Evolutionary conservation across 139 green algal genomes (phyloP).

Genomic region (Dunaliella primolecta): DNA sequence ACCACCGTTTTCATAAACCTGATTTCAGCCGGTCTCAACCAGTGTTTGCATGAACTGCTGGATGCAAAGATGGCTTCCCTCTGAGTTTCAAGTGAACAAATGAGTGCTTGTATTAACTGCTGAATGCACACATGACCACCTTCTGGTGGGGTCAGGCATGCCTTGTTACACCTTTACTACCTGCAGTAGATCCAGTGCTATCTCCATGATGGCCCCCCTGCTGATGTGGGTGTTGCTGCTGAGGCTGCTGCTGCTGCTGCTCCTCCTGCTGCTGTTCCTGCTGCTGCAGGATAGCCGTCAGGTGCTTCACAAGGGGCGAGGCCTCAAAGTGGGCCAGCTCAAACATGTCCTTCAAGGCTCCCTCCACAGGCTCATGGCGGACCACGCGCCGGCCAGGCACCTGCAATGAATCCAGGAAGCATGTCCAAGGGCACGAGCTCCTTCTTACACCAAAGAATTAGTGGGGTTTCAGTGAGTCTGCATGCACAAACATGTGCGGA

Average conservation of each 20-base stretch:
- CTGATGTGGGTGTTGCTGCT: not conserved
- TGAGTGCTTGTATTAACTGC: no score
- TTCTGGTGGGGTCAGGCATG: no score
- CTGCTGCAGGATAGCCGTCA: slow-evolving; percentile 9
- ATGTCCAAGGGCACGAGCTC: no score
- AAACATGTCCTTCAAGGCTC: slow-evolving; percentile 51
- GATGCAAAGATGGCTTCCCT: no score
- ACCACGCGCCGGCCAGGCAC: slow-evolving; percentile 28
- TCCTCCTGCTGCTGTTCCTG: not conserved
- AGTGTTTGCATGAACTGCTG: no score
- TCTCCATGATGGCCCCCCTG: not conserved
- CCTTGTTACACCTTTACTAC: no score
- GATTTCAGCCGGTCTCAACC: no score
- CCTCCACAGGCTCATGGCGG: slow-evolving; percentile 26
- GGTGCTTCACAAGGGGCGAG: slow-evolving; percentile 15
- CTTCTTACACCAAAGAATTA: no score
- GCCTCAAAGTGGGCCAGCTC: slow-evolving; percentile 29
- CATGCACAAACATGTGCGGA: not conserved
- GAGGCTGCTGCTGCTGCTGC: slow-evolving; percentile 2
- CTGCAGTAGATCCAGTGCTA: not conserved
- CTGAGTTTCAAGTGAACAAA: no score
- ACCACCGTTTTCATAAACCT: no score
- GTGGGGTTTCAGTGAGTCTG: no score
- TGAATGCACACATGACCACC: no score
- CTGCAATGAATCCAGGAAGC: slow-evolving; percentile 10